Conservation (phyloP, 257 asterid species). For the Catharanthus roseus region DNA sequence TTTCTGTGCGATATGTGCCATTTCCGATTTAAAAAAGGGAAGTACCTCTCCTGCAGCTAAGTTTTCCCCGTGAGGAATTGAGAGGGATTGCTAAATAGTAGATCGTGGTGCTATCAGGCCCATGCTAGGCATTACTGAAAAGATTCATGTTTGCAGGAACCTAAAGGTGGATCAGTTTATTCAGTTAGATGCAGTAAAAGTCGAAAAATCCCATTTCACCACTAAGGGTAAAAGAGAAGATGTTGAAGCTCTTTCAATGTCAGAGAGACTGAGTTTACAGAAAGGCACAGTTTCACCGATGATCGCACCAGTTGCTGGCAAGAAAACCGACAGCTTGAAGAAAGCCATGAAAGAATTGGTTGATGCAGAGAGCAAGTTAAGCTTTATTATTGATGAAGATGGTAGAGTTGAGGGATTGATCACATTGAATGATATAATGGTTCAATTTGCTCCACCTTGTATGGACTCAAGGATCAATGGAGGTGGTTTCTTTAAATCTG, state of each 20-base stretch:
- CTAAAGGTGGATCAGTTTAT: conserved; percentile 13
- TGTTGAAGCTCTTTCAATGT: background rate
- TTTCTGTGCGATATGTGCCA: no score
- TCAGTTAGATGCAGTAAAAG: conserved; percentile 3
- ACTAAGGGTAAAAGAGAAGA: background rate
- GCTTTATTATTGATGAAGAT: conserved; percentile 12
- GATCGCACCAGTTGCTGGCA: conserved; percentile 12
- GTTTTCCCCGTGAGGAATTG: no score
- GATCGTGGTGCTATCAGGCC: no score
- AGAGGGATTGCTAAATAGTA: no score
- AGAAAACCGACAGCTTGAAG: conserved; percentile 12
- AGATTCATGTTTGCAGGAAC: background rate
- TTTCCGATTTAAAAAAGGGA: no score
- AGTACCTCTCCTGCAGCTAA: no score
- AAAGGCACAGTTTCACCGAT: background rate
- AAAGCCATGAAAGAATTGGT: conserved; percentile 9
- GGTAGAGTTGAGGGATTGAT: conserved; percentile 10
- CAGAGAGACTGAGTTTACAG: background rate
- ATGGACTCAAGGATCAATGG: conserved; percentile 12
- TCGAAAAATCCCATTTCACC: background rate
- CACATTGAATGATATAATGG: conserved; percentile 6
- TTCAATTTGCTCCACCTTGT: conserved; percentile 19
- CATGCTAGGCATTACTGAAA: background rate
- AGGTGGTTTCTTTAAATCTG: conserved; percentile 15
- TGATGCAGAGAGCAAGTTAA: background rate